These are phyloP conservation scores for Aspergillus homomorphus DNA, from an alignment of 495 filamentous ascomycete genomes.

Conservation along the genomic window DNA sequence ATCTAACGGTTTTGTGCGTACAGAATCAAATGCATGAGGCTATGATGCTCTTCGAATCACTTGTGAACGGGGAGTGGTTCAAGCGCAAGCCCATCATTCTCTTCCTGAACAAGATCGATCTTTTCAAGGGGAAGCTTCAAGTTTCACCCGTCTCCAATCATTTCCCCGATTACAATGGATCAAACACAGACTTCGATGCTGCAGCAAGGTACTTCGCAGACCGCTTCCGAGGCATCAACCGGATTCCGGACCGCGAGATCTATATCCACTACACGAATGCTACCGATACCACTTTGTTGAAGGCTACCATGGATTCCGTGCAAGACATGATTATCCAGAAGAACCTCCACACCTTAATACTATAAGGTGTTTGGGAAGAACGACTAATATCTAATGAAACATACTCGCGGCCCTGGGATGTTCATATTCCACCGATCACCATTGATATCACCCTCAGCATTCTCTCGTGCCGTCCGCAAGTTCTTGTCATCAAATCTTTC, in stretches of 20 bases:
- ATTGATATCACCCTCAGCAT: neutral
- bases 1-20: constrained; percentile 5
- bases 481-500: neutral
- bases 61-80: constrained; percentile 98
- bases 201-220: constrained; percentile 85
- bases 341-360: constrained; percentile 90
- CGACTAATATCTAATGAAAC: constrained; percentile 25
- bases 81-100: constrained; percentile 92
- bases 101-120: constrained; percentile 98
- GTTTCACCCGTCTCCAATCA: constrained; percentile 80
- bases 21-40: constrained; percentile 99
- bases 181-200: constrained; percentile 51
- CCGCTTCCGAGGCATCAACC: constrained; percentile 82
- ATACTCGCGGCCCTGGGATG: neutral
- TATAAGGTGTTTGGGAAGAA: constrained; percentile 54
- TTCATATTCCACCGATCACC: constrained; percentile 3
- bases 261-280: constrained; percentile 94
- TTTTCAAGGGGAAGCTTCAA: constrained; percentile 86
- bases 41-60: constrained; percentile 95
- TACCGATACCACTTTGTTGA: constrained; percentile 91
- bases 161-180: constrained; percentile 85
- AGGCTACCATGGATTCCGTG: constrained; percentile 95
- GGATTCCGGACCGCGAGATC: constrained; percentile 77
- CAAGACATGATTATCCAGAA: constrained; percentile 99
- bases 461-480: neutral